Base-by-base conservation (phyloP, 805 yeast genomes). In the Candida koratica region DNA sequence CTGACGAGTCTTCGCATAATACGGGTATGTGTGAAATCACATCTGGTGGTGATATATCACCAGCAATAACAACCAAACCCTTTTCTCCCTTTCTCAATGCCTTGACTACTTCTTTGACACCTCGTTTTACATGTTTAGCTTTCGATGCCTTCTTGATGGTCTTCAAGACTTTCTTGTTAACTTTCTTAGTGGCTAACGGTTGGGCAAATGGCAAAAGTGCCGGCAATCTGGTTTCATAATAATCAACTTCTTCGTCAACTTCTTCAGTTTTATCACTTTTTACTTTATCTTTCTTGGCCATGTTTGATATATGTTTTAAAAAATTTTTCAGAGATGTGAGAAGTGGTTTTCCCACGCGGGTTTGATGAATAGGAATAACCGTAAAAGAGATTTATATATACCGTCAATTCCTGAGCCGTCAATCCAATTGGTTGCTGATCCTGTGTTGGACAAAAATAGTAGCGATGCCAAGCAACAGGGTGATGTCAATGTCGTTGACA, bases 31-130 rank as follows among this genome's bases (percentile, higher is more conserved):
- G 99, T 28, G 97, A 87, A 49, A 94, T 85, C 30, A 93, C 97
- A 60, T 93, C 99, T 34, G 89, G 78, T 41, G 99, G 99, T 38
- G 95, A 89, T 46, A 94, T 93, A 61, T 93, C 99, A 51, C 98
- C 97, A 22, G 99, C 98, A 64, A 93, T 81, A 49, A 93, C 71
- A 26, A 93, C 97, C 36, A 93, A 73, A 36, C 98, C 99, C 66
- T 93, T 93, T 61, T 89, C 97, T 48, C 97, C 97, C 67, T 93
- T 93, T 72, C 98, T 81, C 46, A 93, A 75, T 15, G 97, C 93
- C 70, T 93, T 93, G 52, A 90, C 97, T 24, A 93, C 98, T 68
- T 93, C 99, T 67, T 93, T 93, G 39, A 93, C 97, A 61, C 99
- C 99, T 68, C 98, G 79, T 69, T 88, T 90, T 51, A 93, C 96